Evolutionary conservation across 345 rosid genomes (phyloP), one percentile per base, ranked within the genome.

Genomic region (Syzygium oleosum): DNA sequence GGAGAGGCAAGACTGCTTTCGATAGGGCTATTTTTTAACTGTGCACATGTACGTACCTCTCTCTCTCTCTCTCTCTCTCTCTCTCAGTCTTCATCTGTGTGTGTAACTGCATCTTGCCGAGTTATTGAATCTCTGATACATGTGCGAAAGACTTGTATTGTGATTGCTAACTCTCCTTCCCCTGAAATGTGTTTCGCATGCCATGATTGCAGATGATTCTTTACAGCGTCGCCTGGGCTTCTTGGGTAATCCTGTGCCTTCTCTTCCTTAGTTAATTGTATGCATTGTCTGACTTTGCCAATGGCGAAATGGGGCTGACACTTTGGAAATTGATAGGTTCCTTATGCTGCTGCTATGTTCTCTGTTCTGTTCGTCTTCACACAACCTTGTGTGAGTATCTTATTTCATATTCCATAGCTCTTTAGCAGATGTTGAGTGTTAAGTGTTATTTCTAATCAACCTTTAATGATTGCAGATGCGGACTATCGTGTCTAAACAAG

Each of bases 401-500:
- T 34, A 7, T 86, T 55, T 85, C 84, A 41, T 38, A 38, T 38
- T 73, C 25, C 49, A 1, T 73, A 73, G 14, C 12, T 73, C 49
- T 9, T 22, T 19, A 19, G 13, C 83, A 10, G 49, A 38, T 73
- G 80, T 34, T 34, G 51, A 55, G n/a, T 19, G 21, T 56, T 25
- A 23, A 41, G 25, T 85, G 65, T 56, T n/a, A 8, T 53, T 51
- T 7, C 12, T 25, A 15, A 55, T 51, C 43, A 7, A 7, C 41
- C 41, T 84, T 15, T 84, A 25, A 41, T 7, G 17, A 27, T 55
- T 86, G 88, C 93, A 97, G 99, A 90, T 97, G 89, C 90, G 99
- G 87, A 97, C 96, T 90, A 96, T 96, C 86, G 97, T 95, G 29
- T 97, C 99, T 5, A 97, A 93, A 91, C 98, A 96, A 94, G 98